phyloP scores from a whole-genome alignment of 495 filamentous ascomycete genomes.

The Aspergillus coremiiformis region DNA sequence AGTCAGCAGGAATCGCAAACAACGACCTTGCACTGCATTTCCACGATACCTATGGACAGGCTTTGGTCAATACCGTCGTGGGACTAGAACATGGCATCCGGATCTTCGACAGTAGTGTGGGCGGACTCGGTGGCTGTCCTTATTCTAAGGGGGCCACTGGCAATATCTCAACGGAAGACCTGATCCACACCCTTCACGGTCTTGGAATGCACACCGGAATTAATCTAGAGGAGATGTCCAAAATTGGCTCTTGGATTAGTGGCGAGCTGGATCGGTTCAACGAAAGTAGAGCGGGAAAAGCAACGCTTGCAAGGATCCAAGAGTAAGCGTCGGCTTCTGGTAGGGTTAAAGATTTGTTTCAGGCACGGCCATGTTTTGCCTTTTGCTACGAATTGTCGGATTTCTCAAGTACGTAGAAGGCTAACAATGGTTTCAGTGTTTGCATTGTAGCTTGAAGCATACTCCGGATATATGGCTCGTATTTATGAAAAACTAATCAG shows the following conservation, averaged over 20 bases:
- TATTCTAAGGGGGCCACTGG: constrained; percentile 91
- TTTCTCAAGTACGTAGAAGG: too few species aligned
- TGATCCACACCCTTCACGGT: constrained; percentile 83
- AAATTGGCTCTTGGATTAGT: constrained; percentile 87
- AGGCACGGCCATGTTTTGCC: not conserved
- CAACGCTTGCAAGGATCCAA: constrained; percentile 53
- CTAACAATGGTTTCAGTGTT: too few species aligned
- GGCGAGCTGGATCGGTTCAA: constrained; percentile 68
- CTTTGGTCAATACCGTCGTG: constrained; percentile 81
- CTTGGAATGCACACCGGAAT: constrained; percentile 84
- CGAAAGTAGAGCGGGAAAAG: constrained; percentile 71
- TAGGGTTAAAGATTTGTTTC: not conserved
- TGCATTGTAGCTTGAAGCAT: too few species aligned
- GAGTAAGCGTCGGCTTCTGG: not conserved
- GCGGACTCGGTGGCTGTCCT: constrained; percentile 88
- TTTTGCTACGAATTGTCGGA: too few species aligned
- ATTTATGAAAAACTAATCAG: too few species aligned
- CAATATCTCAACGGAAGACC: constrained; percentile 90
- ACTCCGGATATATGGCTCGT: too few species aligned
- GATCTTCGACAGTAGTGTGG: constrained; percentile 84
- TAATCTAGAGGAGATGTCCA: constrained; percentile 70
- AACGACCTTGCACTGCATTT: constrained; percentile 89
- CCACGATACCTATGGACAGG: constrained; percentile 95
- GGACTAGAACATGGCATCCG: constrained; percentile 82
- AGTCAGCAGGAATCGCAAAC: constrained; percentile 65